phyloP scores from a whole-genome alignment of 768 basidiomycete species.

The Boletus patriciae region DNA sequence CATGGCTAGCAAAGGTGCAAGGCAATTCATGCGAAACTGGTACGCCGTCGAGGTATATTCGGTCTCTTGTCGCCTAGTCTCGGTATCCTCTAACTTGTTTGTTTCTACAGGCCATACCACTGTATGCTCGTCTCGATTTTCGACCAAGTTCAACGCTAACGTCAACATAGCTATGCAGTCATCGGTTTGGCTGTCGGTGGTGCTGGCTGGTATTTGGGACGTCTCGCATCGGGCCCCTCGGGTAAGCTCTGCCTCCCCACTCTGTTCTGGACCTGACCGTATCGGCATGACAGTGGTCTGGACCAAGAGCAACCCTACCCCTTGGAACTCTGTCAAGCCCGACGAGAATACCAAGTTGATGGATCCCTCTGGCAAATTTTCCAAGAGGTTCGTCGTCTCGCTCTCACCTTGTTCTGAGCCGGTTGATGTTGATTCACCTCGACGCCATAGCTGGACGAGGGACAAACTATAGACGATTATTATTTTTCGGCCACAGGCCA shows the following conservation, averaged over 20 bases:
- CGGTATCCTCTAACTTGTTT: not conserved
- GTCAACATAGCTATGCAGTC: slow-evolving; percentile 43
- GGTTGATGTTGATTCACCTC: slow-evolving; percentile 1
- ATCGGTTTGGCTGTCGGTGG: slow-evolving; percentile 53
- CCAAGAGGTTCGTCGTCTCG: slow-evolving; percentile 49
- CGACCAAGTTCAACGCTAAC: slow-evolving; percentile 12
- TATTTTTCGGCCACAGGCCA: not conserved
- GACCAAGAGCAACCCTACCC: slow-evolving; percentile 75
- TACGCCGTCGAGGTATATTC: slow-evolving; percentile 45
- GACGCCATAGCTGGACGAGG: slow-evolving; percentile 62
- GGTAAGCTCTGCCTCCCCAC: slow-evolving; percentile 36
- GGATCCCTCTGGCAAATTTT: slow-evolving; percentile 70
- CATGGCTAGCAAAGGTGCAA: slow-evolving; percentile 28
- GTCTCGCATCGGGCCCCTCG: slow-evolving; percentile 57
- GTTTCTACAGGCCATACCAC: slow-evolving; percentile 46
- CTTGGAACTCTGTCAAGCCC: slow-evolving; percentile 82
- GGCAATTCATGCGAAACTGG: slow-evolving; percentile 41
- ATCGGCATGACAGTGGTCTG: slow-evolving; percentile 45
- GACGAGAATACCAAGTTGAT: slow-evolving; percentile 73
- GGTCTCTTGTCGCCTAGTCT: not conserved
- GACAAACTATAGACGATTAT: slow-evolving; percentile 56
- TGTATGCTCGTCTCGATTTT: slow-evolving; percentile 36
- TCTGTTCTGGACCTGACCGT: not conserved
- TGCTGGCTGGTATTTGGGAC: slow-evolving; percentile 65
- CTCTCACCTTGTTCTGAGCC: not conserved